Conservation (phyloP, 306 rosid genomes). For the Elaeagnus macrophylla region DNA sequence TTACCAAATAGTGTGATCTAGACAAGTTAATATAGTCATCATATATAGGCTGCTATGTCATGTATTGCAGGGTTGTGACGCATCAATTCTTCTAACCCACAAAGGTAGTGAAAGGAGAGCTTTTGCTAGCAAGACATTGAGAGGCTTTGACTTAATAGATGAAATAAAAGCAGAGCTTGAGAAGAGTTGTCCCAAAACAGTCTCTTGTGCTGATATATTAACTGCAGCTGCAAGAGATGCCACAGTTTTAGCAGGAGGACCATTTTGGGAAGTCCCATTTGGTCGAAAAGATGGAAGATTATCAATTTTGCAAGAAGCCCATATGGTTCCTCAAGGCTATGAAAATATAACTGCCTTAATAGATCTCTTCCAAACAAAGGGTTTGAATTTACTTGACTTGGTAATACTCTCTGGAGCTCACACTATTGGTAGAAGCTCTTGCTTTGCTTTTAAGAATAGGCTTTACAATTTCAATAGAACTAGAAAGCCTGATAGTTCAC, state of each 20-base stretch:
- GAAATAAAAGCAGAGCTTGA: constrained; percentile 62
- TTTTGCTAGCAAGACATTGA: constrained; percentile 46
- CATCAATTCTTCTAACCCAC: constrained; percentile 53
- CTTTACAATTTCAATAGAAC: constrained; percentile 46
- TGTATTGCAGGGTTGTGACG: constrained; percentile 68
- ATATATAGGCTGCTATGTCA: neutral
- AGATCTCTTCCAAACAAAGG: constrained; percentile 30
- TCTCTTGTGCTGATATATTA: constrained; percentile 83
- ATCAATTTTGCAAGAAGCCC: constrained; percentile 58
- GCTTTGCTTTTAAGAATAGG: constrained; percentile 42
- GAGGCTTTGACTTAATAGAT: constrained; percentile 64
- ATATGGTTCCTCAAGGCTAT: constrained; percentile 65
- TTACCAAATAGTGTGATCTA: no score
- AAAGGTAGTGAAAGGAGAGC: constrained; percentile 57
- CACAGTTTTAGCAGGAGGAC: constrained; percentile 69
- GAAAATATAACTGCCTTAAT: constrained; percentile 59
- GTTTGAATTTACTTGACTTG: constrained; percentile 62
- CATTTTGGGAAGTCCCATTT: constrained; percentile 86
- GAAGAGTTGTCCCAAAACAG: constrained; percentile 59
- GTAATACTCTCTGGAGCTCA: constrained; percentile 83
- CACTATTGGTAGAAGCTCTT: constrained; percentile 69
- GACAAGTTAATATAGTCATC: no score
- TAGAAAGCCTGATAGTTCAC: constrained; percentile 54
- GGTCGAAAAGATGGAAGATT: constrained; percentile 67
- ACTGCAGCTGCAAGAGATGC: constrained; percentile 86